Evolutionary conservation across 1,139 yeast genomes (phyloP), one percentile per base, ranked within the genome.

Genomic region (Torulaspora pretoriensis): DNA sequence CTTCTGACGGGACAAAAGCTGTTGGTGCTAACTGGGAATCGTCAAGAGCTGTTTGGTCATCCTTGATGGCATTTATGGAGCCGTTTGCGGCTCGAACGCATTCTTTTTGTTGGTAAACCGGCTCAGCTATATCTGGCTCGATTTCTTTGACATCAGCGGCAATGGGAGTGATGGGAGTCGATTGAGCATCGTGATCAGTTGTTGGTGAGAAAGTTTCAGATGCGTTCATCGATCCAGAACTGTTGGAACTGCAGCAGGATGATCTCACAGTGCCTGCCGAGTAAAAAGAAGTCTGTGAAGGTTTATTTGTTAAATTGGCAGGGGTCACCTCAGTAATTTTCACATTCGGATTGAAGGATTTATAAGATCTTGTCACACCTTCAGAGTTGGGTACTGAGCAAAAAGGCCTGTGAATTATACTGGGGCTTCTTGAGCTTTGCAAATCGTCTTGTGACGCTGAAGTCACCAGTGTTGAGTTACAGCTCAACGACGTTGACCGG

Each of bases 101-200:
- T 12, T 29, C 32, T 8, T 9, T n/a, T 10, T 4, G n/a, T 26
- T 2, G 28, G 12, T 26, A 4, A 12, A 8, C 13, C 3, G 12
- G n/a, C 13, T 26, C 12, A 13, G 32, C 10, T 6, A 17, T 2
- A 4, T 6, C 6, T 17, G 8, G 7, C 8, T 22, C 22, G 5
- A 26, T 16, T n/a, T 28, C 23, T 3, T 29, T 8, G 9, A n/a
- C 39, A 13, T 24, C 23, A 17, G n/a, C 22, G 3, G 19, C 19
- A n/a, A 28, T 19, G 19, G 39, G 39, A 12, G 39, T 36, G 22
- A 28, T 14, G 3, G 39, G 39, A 12, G 39, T 36, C 6, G 22
- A 28, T 24, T 6, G 17, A 13, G 19, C 14, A 3, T 17, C 32
- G 9, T 12, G 14, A 14, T 13, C 17, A 29, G 14, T 17, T 3